Evolutionary conservation across 2,329 filamentous ascomycete species (phyloP), one percentile per base, ranked within the genome.

Genomic region (Clonostachys sp.): DNA sequence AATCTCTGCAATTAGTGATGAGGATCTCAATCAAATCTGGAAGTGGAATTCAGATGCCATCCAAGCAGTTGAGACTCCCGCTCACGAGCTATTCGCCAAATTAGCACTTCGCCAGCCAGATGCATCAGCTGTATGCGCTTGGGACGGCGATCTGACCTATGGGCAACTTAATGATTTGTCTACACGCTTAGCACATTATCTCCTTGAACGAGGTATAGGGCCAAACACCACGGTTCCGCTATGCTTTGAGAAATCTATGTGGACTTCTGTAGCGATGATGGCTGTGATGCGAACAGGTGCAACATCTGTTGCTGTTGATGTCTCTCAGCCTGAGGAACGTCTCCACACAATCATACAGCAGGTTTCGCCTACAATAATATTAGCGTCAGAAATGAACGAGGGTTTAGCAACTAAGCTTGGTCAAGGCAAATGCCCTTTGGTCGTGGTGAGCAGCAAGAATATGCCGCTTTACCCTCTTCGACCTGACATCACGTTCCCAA

Each of bases 181-280:
- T 2, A 50, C 41, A 24, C 44, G 30, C 17, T 45, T 50, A 34
- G 48, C 45, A 30, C 20, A 33, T 14, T 39, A 50, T 42, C 41
- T 50, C 33, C 39, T 38, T 41, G 16, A 33, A 45, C 45, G 44
- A 36, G 48, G 48, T 24, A 45, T 50, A 16, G 45, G 45, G 17
- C 45, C 48, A 12, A 45, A 42, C 24, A 30, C 39, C 9, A 44
- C 20, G 17, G 48, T 50, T n/a, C 41, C 41, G 36, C 24, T 50
- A 20, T 50, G 48, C 48, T 44, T 50, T 41, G 48, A 47, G 33
- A 47, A 50, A 33, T 50, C 48, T 30, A 47, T 24, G 34, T 47
- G 48, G 48, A 47, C 48, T 16, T 33, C 45, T 42, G 48, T 50
- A 6, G 34, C 48, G 14, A 44, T 50, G 18, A 35, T 50, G 41